Conservation (phyloP, 768 basidiomycete species). For the Udeniomyces megalosporus region DNA sequence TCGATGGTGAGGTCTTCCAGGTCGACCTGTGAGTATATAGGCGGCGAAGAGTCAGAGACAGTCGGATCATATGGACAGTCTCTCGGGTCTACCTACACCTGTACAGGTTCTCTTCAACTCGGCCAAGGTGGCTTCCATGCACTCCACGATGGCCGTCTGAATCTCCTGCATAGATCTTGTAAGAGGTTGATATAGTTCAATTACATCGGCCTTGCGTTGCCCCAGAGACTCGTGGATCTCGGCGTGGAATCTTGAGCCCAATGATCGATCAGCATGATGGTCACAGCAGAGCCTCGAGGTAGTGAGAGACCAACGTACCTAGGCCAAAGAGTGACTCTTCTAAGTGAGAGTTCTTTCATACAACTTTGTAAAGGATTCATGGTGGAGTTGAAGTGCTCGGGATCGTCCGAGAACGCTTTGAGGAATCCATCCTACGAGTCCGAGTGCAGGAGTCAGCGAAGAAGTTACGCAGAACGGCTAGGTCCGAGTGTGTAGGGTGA, state of each 20-base stretch:
- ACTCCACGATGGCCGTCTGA: slow-evolving; percentile 78
- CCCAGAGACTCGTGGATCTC: slow-evolving; percentile 67
- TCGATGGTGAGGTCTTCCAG: slow-evolving; percentile 83
- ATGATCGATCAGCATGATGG: too few species aligned
- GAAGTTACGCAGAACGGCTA: neutral
- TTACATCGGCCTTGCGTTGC: slow-evolving; percentile 69
- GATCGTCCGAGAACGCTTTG: slow-evolving; percentile 94
- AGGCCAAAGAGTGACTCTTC: slow-evolving; percentile 81
- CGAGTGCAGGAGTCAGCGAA: too few species aligned
- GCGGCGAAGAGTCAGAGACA: neutral
- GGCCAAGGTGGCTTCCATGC: slow-evolving; percentile 74
- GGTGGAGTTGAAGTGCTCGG: slow-evolving; percentile 83
- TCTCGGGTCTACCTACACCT: slow-evolving; percentile 31
- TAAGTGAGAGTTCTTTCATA: slow-evolving; percentile 79
- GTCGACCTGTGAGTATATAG: slow-evolving; percentile 48
- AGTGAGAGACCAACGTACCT: slow-evolving; percentile 36
- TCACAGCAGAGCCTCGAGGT: neutral
- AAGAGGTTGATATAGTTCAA: slow-evolving; percentile 75
- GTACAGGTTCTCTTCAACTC: slow-evolving; percentile 81
- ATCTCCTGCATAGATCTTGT: slow-evolving; percentile 80
- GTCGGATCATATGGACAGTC: neutral
- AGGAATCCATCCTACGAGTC: slow-evolving; percentile 58
- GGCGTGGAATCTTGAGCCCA: slow-evolving; percentile 59
- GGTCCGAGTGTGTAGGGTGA: neutral
- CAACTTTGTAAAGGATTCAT: slow-evolving; percentile 80